These are phyloP conservation scores for Suhomyces kunorum DNA, from an alignment of 1,139 yeast species.

Conservation along the genomic window DNA sequence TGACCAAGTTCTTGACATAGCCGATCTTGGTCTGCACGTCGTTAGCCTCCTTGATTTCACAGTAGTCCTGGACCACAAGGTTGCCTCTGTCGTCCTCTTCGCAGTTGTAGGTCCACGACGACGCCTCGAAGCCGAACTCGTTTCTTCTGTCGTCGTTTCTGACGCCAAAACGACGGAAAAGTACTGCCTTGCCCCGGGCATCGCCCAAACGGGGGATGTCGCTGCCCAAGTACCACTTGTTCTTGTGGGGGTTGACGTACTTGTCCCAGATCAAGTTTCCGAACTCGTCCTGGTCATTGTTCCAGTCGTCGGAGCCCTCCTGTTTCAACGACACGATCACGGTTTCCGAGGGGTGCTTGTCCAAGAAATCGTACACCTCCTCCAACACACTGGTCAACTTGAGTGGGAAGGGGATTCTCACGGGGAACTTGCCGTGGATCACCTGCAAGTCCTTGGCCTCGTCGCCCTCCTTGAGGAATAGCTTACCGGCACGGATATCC, in stretches of 20 bases:
- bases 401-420: conserved; percentile 59
- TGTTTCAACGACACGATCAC: conserved; percentile 72
- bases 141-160: conserved; percentile 43
- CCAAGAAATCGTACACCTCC: conserved; percentile 62
- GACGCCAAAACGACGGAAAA: conserved; percentile 73
- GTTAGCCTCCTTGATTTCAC: conserved; percentile 56
- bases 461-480: conserved; percentile 51
- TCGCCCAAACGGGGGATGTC: conserved; percentile 61
- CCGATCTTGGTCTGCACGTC: conserved; percentile 61
- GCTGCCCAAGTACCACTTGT: conserved; percentile 62
- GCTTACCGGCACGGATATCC: conserved; percentile 66
- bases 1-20: conserved; percentile 58
- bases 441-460: conserved; percentile 61
- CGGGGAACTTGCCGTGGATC: conserved; percentile 78
- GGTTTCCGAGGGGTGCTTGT: conserved; percentile 54
- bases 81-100: conserved; percentile 64
- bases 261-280: conserved; percentile 63
- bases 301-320: conserved; percentile 72
- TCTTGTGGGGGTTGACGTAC: conserved; percentile 51
- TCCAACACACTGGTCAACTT: conserved; percentile 49
- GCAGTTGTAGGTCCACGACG: conserved; percentile 68
- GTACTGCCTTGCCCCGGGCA: conserved; percentile 63
- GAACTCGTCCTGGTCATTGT: conserved; percentile 63
- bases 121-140: conserved; percentile 67
- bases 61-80: conserved; percentile 72